Evolutionary conservation across 2,329 filamentous ascomycete species (phyloP).

Genomic region (Aspergillus sp.): DNA sequence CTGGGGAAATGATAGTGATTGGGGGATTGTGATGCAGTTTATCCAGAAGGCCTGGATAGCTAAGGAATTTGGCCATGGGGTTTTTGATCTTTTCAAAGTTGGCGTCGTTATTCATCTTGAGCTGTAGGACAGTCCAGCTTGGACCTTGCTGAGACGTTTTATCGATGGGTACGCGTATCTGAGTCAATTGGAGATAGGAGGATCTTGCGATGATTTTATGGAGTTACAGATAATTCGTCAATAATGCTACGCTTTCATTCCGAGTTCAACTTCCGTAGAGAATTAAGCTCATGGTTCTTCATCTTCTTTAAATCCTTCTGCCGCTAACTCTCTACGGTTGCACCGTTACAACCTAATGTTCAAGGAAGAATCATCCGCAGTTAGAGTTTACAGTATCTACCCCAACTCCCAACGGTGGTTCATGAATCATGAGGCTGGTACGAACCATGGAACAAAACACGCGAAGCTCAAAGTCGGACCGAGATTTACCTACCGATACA

Average conservation of each 20-base stretch:
- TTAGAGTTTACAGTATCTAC: background rate
- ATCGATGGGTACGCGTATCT: background rate
- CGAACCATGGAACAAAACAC: slow-evolving; percentile 10
- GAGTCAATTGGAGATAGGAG: background rate
- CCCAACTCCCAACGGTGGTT: background rate
- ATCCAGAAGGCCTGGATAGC: slow-evolving; percentile 18
- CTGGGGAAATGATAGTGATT: slow-evolving; percentile 19
- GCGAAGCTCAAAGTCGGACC: slow-evolving; percentile 4
- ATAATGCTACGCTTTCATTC: background rate
- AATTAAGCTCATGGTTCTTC: background rate
- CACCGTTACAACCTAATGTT: background rate
- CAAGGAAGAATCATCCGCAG: background rate
- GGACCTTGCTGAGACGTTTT: background rate
- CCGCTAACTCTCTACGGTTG: background rate
- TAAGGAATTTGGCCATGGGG: background rate
- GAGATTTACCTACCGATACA: background rate
- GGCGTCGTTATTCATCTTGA: slow-evolving; percentile 18
- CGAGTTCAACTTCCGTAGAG: background rate
- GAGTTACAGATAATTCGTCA: background rate
- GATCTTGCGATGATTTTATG: background rate
- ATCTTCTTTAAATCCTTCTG: background rate
- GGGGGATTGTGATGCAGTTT: slow-evolving; percentile 11
- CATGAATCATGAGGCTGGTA: background rate
- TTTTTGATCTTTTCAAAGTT: slow-evolving; percentile 13
- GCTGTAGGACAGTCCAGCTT: background rate